A percentile compares a stretch with the other conserved stretches of the same genome.
phyloP scores from a whole-genome alignment of 2,329 filamentous ascomycete genomes.

The Sordariomycetes sp. region DNA sequence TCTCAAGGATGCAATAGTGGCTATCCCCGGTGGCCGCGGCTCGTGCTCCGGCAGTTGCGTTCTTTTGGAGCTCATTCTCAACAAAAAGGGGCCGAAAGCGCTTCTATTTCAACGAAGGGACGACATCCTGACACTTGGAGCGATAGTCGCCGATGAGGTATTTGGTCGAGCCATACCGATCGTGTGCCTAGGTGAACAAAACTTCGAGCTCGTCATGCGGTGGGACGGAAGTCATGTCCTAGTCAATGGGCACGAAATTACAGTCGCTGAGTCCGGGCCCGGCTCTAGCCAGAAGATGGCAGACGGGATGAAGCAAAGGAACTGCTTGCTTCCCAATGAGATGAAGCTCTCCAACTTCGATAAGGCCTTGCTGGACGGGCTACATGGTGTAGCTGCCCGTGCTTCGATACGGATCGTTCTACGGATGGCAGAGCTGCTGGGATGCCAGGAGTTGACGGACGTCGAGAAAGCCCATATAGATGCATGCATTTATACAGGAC shows the following conservation, averaged over 20 bases:
- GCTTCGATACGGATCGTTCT: conserved; percentile 27
- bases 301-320: not conserved
- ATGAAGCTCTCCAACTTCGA: conserved; percentile 9
- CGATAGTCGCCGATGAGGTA: conserved; percentile 30
- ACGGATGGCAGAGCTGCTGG: conserved; percentile 23
- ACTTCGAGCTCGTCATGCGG: conserved; percentile 6
- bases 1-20: conserved; percentile 24
- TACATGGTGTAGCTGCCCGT: conserved; percentile 19
- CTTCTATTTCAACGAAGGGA: conserved; percentile 31
- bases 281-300: not conserved
- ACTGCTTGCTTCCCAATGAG: not conserved
- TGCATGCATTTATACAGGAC: conserved; percentile 30
- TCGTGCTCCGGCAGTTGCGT: conserved; percentile 35
- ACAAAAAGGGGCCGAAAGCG: conserved; percentile 23
- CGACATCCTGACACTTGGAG: conserved; percentile 33
- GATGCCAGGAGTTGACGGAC: conserved; percentile 20
- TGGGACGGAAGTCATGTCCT: not conserved
- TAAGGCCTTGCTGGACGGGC: conserved; percentile 16
- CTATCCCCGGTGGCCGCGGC: conserved; percentile 33
- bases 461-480: conserved; percentile 32
- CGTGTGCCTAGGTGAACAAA: conserved; percentile 13
- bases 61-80: conserved; percentile 33
- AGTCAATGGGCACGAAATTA: not conserved
- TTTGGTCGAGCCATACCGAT: conserved; percentile 30
- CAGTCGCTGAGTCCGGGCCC: not conserved